phyloP scores from a whole-genome alignment of 371 early-diverging fungal genomes.

The Dentiscutata heterogama region DNA sequence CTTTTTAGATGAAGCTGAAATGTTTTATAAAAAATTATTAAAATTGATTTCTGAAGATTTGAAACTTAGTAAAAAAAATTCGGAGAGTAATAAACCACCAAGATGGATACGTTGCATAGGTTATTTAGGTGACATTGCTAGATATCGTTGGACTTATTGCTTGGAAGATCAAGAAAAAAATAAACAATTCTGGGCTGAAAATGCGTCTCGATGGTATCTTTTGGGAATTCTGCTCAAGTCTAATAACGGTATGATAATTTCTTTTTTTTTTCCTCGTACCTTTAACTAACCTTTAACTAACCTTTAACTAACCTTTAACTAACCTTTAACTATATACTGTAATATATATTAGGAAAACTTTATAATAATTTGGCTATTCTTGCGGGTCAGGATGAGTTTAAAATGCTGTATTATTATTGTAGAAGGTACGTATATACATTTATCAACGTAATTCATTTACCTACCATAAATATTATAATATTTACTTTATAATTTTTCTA shows the following conservation, averaged over 20 bases:
- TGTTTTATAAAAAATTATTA: conserved; percentile 45
- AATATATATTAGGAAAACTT: conserved; percentile 56
- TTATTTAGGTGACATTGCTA: conserved; percentile 66
- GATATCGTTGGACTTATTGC: conserved; percentile 68
- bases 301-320: too few relatives aligned
- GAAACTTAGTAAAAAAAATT: background rate
- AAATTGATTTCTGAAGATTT: conserved; percentile 28
- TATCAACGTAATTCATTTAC: background rate
- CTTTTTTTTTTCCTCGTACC: background rate
- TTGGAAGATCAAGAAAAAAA: conserved; percentile 48
- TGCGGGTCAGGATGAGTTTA: conserved; percentile 50
- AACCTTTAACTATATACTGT: too few relatives aligned
- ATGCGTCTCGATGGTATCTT: conserved; percentile 64
- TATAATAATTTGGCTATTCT: conserved; percentile 57
- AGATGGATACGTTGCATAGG: conserved; percentile 66
- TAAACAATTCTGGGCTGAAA: conserved; percentile 52
- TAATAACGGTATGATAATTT: conserved; percentile 56
- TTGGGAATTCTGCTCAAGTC: conserved; percentile 70
- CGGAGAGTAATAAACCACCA: conserved; percentile 44
- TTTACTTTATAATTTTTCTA: too few relatives aligned
- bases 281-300: too few relatives aligned
- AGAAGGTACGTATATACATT: conserved; percentile 50
- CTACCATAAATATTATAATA: too few relatives aligned
- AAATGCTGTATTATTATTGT: conserved; percentile 55
- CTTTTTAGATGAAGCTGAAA: conserved; percentile 54